phyloP scores from a whole-genome alignment of 176 grass and related monocot genomes.

The Eleusine indica region DNA sequence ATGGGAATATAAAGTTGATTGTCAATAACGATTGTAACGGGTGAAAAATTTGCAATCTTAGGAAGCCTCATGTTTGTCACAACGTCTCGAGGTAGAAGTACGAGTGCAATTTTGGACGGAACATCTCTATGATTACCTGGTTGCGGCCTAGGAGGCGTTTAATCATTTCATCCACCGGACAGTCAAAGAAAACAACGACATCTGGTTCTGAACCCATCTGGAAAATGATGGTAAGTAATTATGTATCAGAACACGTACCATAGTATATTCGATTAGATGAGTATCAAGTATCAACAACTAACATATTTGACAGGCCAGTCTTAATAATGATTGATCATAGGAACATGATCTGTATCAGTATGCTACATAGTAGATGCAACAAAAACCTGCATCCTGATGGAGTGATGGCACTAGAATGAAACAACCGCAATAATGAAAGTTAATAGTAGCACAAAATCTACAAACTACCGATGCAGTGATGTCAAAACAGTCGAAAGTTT shows the following conservation, averaged over 20 bases:
- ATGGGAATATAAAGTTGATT: not conserved
- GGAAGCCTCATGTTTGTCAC: conserved; percentile 5
- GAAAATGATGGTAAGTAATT: conserved; percentile 32
- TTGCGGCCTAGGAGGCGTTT: conserved; percentile 85
- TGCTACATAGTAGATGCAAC: not conserved
- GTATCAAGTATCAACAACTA: not conserved
- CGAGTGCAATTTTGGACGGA: not conserved
- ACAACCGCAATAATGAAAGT: not conserved
- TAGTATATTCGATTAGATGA: conserved; percentile 16
- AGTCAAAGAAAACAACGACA: conserved; percentile 88
- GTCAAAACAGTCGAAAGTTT: not conserved
- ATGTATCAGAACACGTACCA: conserved; percentile 17
- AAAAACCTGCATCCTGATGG: not conserved
- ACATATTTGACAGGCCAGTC: not conserved
- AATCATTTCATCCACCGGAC: conserved; percentile 89
- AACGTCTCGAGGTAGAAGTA: not conserved
- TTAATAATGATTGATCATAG: not conserved
- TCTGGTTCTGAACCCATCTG: conserved; percentile 91
- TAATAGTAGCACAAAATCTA: not conserved
- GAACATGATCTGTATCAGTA: not conserved
- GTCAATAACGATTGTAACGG: not conserved
- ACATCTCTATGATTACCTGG: conserved; percentile 52
- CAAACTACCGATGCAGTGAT: not conserved
- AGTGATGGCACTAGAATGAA: not conserved
- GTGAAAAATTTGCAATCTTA: conserved; percentile 1